Evolutionary conservation across 345 rosid genomes (phyloP).

Genomic region (Reutealis trisperma): DNA sequence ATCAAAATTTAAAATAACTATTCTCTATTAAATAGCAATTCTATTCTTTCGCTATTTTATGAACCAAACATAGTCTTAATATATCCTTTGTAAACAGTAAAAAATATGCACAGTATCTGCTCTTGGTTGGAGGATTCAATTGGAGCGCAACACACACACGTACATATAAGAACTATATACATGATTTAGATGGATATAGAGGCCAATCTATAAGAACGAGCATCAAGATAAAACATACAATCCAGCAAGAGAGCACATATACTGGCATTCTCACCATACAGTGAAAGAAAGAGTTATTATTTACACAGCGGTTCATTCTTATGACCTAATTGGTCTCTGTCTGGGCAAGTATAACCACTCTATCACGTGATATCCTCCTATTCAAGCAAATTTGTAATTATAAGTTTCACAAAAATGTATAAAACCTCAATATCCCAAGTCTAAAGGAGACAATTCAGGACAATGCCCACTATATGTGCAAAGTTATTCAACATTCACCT

Average conservation of each 20-base stretch:
- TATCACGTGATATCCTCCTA: not conserved
- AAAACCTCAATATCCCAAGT: not conserved
- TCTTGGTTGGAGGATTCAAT: too few relatives aligned
- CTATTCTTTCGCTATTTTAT: too few relatives aligned
- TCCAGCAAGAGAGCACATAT: not conserved
- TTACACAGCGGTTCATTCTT: not conserved
- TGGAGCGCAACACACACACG: too few relatives aligned
- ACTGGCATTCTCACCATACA: not conserved
- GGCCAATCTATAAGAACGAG: too few relatives aligned
- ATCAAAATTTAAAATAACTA: too few relatives aligned
- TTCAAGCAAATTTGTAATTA: not conserved
- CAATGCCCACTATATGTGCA: not conserved
- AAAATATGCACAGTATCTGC: too few relatives aligned
- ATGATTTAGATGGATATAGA: too few relatives aligned
- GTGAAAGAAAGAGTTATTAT: not conserved
- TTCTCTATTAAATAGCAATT: too few relatives aligned
- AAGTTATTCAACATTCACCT: slow-evolving; percentile 28
- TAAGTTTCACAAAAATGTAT: not conserved
- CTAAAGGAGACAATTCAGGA: not conserved
- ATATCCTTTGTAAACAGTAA: too few relatives aligned
- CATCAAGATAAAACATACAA: too few relatives aligned
- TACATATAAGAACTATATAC: too few relatives aligned
- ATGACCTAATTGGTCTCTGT: not conserved
- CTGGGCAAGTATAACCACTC: not conserved
- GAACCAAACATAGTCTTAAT: too few relatives aligned